phyloP scores from a whole-genome alignment of 2,329 filamentous ascomycete species.

The Penicillium crustosum region DNA sequence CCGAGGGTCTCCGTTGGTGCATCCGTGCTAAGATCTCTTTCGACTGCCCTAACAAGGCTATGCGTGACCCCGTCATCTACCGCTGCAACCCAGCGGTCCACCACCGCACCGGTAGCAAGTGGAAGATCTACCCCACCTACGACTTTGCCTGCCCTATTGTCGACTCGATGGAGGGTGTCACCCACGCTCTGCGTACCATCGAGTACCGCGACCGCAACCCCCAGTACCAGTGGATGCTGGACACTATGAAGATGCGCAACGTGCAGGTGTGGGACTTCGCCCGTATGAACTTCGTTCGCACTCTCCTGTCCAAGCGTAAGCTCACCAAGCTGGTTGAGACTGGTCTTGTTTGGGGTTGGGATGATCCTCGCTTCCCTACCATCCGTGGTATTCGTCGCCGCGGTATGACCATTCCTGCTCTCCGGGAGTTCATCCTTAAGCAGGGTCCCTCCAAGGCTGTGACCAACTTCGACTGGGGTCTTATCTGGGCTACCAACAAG shows the following conservation, averaged over 20 bases:
- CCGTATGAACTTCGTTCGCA: slow-evolving; percentile 54
- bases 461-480: slow-evolving; percentile 51
- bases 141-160: slow-evolving; percentile 66
- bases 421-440: slow-evolving; percentile 53
- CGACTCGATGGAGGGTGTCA: slow-evolving; percentile 63
- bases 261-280: slow-evolving; percentile 55
- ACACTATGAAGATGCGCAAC: slow-evolving; percentile 47
- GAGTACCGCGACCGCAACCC: slow-evolving; percentile 57
- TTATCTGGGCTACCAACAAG: slow-evolving; percentile 64
- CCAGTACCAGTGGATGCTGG: slow-evolving; percentile 54
- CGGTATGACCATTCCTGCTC: slow-evolving; percentile 50
- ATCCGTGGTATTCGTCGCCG: slow-evolving; percentile 52
- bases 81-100: slow-evolving; percentile 74
- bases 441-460: slow-evolving; percentile 52
- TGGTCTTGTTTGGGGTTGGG: slow-evolving; percentile 52
- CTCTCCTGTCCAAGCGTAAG: slow-evolving; percentile 53
- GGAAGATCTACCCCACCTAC: slow-evolving; percentile 68
- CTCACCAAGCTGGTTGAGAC: slow-evolving; percentile 52
- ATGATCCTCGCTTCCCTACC: slow-evolving; percentile 53
- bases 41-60: slow-evolving; percentile 90
- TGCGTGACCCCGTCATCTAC: slow-evolving; percentile 97
- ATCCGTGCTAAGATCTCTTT: slow-evolving; percentile 92
- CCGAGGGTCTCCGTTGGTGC: slow-evolving; percentile 79
- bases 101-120: slow-evolving; percentile 62
- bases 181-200: slow-evolving; percentile 64